These are phyloP conservation scores for Pleurotus cornucopiae DNA, from an alignment of 768 basidiomycete genomes.

Conservation along the genomic window DNA sequence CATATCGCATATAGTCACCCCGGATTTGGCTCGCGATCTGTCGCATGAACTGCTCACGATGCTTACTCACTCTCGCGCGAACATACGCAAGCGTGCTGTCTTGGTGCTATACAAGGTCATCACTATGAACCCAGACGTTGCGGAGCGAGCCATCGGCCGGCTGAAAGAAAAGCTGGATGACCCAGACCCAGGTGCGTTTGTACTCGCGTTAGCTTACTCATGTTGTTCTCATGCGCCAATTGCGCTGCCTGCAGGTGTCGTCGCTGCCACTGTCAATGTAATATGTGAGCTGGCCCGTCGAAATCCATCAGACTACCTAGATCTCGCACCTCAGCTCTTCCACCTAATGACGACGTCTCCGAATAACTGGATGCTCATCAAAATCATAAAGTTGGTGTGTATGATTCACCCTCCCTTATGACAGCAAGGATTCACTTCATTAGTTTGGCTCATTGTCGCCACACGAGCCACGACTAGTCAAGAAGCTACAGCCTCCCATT, in stretches of 20 bases:
- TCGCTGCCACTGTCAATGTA: constrained; percentile 92
- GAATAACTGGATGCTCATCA: constrained; percentile 99
- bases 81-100: constrained; percentile 88
- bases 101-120: constrained; percentile 79
- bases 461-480: constrained; percentile 87
- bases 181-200: constrained; percentile 55
- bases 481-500: constrained; percentile 90
- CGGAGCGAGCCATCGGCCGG: constrained; percentile 58
- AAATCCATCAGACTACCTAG: constrained; percentile 76
- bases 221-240: not conserved
- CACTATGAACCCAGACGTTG: constrained; percentile 77
- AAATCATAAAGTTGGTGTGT: constrained; percentile 88
- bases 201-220: not conserved
- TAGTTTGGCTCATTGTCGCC: constrained; percentile 94
- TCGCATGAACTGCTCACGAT: constrained; percentile 80
- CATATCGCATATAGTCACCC: constrained; percentile 78
- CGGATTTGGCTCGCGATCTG: constrained; percentile 89
- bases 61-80: constrained; percentile 84
- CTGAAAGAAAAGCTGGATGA: constrained; percentile 82
- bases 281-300: constrained; percentile 86
- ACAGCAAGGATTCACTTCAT: constrained; percentile 4
- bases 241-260: constrained; percentile 56
- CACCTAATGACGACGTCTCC: constrained; percentile 89
- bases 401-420: not conserved
- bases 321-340: constrained; percentile 89